A percentile compares a stretch with the other conserved stretches of the same genome.
These are phyloP conservation scores for Fusarium albidum DNA, from an alignment of 2,329 filamentous ascomycete species.

Conservation along the genomic window DNA sequence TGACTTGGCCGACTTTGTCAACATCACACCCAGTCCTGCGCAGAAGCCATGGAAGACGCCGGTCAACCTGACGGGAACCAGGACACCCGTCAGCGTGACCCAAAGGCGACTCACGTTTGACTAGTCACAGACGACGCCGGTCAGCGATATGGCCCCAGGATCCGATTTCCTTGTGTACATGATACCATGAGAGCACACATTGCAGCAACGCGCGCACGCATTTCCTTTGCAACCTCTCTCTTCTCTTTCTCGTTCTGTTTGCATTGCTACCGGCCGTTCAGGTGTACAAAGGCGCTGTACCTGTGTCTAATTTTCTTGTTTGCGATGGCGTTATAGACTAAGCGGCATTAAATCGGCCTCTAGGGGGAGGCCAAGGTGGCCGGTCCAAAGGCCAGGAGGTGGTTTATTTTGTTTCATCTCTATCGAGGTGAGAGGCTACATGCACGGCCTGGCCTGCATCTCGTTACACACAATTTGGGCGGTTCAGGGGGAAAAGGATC, in stretches of 20 bases:
- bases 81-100: slow-evolving; percentile 71
- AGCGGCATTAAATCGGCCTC: slow-evolving; percentile 32
- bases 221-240: slow-evolving; percentile 15
- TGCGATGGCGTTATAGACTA: slow-evolving; percentile 40
- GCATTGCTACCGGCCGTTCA: slow-evolving; percentile 18
- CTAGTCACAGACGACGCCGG: slow-evolving; percentile 54
- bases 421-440: slow-evolving; percentile 24
- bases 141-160: slow-evolving; percentile 18
- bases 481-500: slow-evolving; percentile 29
- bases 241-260: slow-evolving; percentile 18
- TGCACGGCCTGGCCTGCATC: background rate
- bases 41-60: slow-evolving; percentile 91
- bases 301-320: slow-evolving; percentile 22
- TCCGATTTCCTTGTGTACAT: slow-evolving; percentile 42
- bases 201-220: slow-evolving; percentile 32
- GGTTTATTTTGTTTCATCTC: slow-evolving; percentile 27
- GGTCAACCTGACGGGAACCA: slow-evolving; percentile 57
- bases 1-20: slow-evolving; percentile 97
- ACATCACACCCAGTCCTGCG: slow-evolving; percentile 94
- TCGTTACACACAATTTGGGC: slow-evolving; percentile 18
- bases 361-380: slow-evolving; percentile 17
- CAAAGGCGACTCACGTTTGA: slow-evolving; percentile 85
- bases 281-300: slow-evolving; percentile 32
- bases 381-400: slow-evolving; percentile 18
- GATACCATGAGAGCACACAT: slow-evolving; percentile 48